A percentile compares a stretch with the other conserved stretches of the same genome.
Conservation (phyloP, 768 basidiomycete genomes). For the Lactarius sanguifluus region DNA sequence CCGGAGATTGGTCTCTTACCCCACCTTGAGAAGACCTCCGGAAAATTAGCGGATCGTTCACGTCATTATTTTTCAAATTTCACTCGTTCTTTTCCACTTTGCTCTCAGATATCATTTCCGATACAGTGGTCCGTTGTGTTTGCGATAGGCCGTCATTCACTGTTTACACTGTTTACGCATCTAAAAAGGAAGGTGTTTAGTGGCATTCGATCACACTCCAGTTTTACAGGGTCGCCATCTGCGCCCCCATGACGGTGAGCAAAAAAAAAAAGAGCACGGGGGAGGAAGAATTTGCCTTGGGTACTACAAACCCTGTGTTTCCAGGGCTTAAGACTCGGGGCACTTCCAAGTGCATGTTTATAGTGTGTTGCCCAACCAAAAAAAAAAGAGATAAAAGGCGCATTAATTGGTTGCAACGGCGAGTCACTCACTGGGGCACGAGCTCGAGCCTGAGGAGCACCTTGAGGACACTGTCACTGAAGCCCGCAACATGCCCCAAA, state of each 20-base stretch:
- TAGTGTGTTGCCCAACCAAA: no score
- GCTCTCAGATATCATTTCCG: background rate
- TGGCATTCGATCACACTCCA: no score
- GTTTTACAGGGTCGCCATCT: constrained; percentile 60
- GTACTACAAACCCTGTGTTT: no score
- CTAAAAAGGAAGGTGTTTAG: constrained; percentile 44
- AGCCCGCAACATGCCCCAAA: constrained; percentile 40
- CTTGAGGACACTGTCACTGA: constrained; percentile 30
- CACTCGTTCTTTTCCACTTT: background rate
- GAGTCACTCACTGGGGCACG: constrained; percentile 46
- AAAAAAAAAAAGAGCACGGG: no score
- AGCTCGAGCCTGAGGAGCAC: constrained; percentile 42
- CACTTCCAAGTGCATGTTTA: no score
- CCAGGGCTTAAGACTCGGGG: no score
- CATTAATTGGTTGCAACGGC: no score
- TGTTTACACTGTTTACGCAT: background rate
- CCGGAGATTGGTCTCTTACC: background rate
- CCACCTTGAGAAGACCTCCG: background rate
- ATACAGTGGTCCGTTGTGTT: background rate
- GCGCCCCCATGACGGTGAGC: background rate
- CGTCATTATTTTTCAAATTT: background rate
- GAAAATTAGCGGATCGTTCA: background rate
- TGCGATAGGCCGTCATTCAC: no score
- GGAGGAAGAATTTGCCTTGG: no score
- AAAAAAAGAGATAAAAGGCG: no score